Evolutionary conservation across 176 grass and related monocot species (phyloP).

Genomic region (Musa troglodytarum): DNA sequence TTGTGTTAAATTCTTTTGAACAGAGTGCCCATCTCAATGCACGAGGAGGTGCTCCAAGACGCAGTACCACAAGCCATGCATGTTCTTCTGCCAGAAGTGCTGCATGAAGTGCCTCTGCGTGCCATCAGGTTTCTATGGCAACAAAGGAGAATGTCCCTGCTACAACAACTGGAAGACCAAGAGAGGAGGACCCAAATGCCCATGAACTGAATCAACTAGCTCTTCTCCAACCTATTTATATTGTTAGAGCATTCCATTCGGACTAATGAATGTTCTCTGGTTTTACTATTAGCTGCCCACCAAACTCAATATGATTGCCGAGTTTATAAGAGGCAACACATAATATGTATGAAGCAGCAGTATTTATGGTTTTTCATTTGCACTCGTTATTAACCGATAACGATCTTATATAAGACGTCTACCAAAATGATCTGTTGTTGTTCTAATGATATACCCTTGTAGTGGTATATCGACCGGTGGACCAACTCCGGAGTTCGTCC

Average conservation of each 20-base stretch:
- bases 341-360: neutral
- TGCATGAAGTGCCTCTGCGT: constrained; percentile 17
- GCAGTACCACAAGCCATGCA: constrained; percentile 13
- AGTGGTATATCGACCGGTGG: too few species aligned
- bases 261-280: neutral
- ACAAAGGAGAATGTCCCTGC: constrained; percentile 14
- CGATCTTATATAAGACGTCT: neutral
- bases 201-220: neutral
- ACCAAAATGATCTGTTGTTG: neutral
- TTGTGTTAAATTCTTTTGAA: neutral
- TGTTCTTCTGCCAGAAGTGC: constrained; percentile 24
- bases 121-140: constrained; percentile 17
- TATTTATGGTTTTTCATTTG: neutral
- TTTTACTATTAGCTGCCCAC: constrained; percentile 4
- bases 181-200: constrained; percentile 17
- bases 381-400: neutral
- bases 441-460: neutral
- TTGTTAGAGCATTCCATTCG: neutral
- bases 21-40: constrained; percentile 16
- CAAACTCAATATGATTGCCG: neutral
- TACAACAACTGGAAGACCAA: constrained; percentile 25
- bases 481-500: too few species aligned
- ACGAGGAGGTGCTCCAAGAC: constrained; percentile 12
- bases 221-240: neutral
- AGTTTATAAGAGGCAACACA: neutral